Evolutionary conservation across 306 rosid genomes (phyloP).

Genomic region (Oxytropis ochrocephala): DNA sequence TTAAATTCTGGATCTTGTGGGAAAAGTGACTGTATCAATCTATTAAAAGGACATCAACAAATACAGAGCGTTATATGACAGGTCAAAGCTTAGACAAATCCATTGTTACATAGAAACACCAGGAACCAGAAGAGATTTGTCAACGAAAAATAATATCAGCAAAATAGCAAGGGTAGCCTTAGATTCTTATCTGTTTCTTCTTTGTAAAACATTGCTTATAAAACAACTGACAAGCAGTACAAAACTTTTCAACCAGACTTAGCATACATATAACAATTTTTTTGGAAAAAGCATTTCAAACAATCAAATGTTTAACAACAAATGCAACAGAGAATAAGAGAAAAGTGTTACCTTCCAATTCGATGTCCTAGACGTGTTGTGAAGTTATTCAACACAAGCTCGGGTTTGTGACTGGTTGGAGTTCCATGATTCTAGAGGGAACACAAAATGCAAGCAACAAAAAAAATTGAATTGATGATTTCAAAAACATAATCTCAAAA

Average conservation of each 20-base stretch:
- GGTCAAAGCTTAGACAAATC: constrained; percentile 10
- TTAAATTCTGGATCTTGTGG: constrained; percentile 85
- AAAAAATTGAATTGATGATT: background rate
- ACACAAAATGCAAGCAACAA: background rate
- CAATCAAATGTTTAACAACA: background rate
- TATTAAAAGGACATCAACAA: constrained; percentile 18
- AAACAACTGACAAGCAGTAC: background rate
- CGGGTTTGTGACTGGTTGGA: constrained; percentile 89
- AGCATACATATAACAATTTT: background rate
- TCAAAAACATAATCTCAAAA: background rate
- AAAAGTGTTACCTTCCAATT: constrained; percentile 62
- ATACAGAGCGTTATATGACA: constrained; percentile 3
- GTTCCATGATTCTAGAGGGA: constrained; percentile 73
- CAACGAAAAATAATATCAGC: background rate
- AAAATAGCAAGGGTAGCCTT: background rate
- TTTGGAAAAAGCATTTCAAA: background rate
- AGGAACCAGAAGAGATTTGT: background rate
- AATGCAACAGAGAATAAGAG: background rate
- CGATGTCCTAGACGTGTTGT: constrained; percentile 89
- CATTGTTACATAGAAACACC: background rate
- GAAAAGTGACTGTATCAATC: constrained; percentile 78
- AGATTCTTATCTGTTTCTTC: background rate
- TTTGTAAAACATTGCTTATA: background rate
- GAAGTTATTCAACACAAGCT: constrained; percentile 73
- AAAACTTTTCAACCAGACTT: background rate